These are phyloP conservation scores for Gloeophyllum trabeum DNA, from an alignment of 768 basidiomycete genomes.

Conservation along the genomic window DNA sequence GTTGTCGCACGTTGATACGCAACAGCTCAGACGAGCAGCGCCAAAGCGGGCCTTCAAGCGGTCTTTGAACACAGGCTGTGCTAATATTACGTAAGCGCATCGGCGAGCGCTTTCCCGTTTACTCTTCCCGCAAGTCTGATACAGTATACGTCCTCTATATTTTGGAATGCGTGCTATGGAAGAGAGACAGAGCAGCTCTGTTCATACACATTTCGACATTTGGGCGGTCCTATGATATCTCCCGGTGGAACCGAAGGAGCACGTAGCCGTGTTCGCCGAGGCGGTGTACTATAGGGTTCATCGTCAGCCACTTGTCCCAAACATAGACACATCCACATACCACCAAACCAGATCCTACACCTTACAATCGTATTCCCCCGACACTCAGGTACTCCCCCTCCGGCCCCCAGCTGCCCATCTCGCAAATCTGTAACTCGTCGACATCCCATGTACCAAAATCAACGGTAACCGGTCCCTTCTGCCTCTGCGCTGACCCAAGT, in stretches of 20 bases:
- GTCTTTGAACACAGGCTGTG: neutral
- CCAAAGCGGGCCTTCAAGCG: neutral
- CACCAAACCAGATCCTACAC: no score
- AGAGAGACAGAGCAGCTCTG: no score
- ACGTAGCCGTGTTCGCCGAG: neutral
- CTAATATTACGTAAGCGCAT: neutral
- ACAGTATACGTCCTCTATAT: no score
- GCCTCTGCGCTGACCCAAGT: constrained; percentile 3
- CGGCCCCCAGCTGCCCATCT: constrained; percentile 57
- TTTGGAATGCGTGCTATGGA: no score
- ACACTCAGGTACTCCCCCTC: constrained; percentile 48
- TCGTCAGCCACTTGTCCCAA: neutral
- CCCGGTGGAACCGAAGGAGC: neutral
- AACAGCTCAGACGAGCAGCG: neutral
- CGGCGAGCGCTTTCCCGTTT: no score
- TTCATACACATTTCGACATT: no score
- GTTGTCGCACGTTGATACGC: neutral
- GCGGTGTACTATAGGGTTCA: neutral
- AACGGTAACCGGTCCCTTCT: constrained; percentile 18
- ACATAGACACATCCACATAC: no score
- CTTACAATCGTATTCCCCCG: no score
- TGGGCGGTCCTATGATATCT: neutral
- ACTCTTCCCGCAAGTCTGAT: no score
- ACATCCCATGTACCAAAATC: constrained; percentile 44
- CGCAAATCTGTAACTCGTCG: constrained; percentile 51